Percentiles rank a stretch among this genome's conserved stretches.
Evolutionary conservation across 2,329 filamentous ascomycete species (phyloP).

Genomic region (Elsinoe ampelina): DNA sequence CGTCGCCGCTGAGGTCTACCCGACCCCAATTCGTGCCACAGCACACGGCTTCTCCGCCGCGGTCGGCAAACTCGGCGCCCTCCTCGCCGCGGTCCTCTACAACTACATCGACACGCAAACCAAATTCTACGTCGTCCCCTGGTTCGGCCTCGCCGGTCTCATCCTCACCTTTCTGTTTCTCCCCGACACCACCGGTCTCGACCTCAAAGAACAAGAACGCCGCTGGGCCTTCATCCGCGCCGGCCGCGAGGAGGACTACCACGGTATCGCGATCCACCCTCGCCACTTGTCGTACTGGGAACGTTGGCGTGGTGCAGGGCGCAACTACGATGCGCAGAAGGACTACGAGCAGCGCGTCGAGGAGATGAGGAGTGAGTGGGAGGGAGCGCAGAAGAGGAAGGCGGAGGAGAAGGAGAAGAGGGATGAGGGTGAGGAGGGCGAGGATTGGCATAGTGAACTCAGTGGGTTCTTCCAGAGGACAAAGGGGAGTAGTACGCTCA

Average conservation of each 20-base stretch:
- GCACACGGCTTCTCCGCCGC: slow-evolving; percentile 94
- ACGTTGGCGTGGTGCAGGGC: slow-evolving; percentile 65
- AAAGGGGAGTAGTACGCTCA: slow-evolving; percentile 16
- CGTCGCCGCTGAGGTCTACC: slow-evolving; percentile 92
- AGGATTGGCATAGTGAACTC: slow-evolving; percentile 42
- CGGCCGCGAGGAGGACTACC: slow-evolving; percentile 72
- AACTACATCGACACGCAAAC: slow-evolving; percentile 81
- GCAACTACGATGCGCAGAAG: slow-evolving; percentile 70
- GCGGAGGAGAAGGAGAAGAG: slow-evolving; percentile 39
- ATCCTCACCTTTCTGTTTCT: slow-evolving; percentile 76
- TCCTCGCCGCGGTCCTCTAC: slow-evolving; percentile 80
- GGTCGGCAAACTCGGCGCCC: slow-evolving; percentile 77
- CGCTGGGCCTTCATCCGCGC: slow-evolving; percentile 80
- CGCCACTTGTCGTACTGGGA: slow-evolving; percentile 85
- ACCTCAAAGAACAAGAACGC: slow-evolving; percentile 94
- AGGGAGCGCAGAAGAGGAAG: slow-evolving; percentile 47
- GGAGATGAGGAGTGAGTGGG: slow-evolving; percentile 58
- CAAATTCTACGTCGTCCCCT: slow-evolving; percentile 88
- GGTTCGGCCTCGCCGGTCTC: slow-evolving; percentile 86
- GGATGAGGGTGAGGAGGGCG: slow-evolving; percentile 31
- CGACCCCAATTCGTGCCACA: slow-evolving; percentile 82
- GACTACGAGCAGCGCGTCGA: slow-evolving; percentile 79
- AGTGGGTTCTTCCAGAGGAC: slow-evolving; percentile 47
- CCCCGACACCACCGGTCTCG: slow-evolving; percentile 92
- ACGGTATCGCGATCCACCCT: slow-evolving; percentile 85